Evolutionary conservation across 208 protist genomes (phyloP).

Genomic region (Trypanosoma mega): DNA sequence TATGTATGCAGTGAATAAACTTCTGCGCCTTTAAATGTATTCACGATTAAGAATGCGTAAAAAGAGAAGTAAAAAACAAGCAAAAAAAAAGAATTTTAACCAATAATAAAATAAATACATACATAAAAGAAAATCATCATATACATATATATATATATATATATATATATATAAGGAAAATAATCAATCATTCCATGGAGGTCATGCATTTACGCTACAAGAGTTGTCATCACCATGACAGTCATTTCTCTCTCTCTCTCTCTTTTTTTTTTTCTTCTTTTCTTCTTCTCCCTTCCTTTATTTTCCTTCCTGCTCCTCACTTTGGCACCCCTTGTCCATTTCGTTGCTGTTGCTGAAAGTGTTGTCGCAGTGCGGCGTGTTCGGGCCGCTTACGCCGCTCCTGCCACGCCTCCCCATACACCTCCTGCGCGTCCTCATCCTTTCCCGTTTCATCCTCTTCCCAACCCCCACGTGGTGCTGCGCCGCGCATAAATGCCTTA

Average conservation of each 20-base stretch:
- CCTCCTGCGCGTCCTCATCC: constrained; percentile 51
- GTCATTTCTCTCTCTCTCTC: too few relatives aligned
- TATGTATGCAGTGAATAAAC: not conserved
- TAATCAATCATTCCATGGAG: not conserved
- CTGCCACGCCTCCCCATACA: constrained; percentile 52
- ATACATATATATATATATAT: constrained; percentile 1
- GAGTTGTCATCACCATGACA: too few relatives aligned
- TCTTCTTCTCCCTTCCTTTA: too few relatives aligned
- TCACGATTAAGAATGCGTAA: not conserved
- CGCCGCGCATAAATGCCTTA: constrained; percentile 67
- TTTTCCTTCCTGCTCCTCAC: constrained; percentile 2
- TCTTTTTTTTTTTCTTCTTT: too few relatives aligned
- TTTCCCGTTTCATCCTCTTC: constrained; percentile 12
- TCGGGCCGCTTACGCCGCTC: constrained; percentile 59
- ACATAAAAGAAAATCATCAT: not conserved
- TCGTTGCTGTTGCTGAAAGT: constrained; percentile 35
- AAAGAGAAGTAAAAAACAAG: not conserved
- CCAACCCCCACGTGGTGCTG: constrained; percentile 8
- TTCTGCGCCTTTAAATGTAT: not conserved
- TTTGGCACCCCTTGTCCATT: constrained; percentile 29
- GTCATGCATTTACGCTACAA: too few relatives aligned
- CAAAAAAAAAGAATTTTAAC: not conserved
- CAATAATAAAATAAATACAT: not conserved
- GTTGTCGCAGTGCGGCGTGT: constrained; percentile 52
- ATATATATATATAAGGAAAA: not conserved